Evolutionary conservation across 169 alveolate genomes (phyloP).

Genomic region (Miamiensis avidus): DNA sequence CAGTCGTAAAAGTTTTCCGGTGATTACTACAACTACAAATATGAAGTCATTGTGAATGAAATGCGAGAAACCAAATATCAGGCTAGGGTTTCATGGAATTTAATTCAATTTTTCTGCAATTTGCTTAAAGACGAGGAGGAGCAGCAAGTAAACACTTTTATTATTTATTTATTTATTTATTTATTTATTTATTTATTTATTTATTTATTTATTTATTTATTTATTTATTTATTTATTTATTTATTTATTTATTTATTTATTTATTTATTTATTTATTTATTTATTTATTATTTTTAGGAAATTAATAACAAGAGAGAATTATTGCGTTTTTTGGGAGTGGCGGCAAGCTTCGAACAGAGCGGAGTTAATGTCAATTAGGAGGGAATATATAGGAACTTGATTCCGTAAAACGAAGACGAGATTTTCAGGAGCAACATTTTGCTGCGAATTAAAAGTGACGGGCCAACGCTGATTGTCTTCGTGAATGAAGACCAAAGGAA

Average conservation of each 20-base stretch:
- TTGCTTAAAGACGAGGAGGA: constrained; percentile 17
- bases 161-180: too few species aligned
- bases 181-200: too few species aligned
- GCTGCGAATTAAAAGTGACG: constrained; percentile 20
- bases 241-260: too few species aligned
- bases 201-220: too few species aligned
- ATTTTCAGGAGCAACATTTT: constrained; percentile 18
- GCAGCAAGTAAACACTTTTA: not conserved
- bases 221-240: too few species aligned
- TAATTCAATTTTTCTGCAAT: constrained; percentile 33
- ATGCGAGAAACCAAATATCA: too few species aligned
- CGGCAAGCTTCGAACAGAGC: constrained; percentile 21
- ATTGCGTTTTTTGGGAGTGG: constrained; percentile 25
- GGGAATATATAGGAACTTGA: constrained; percentile 23
- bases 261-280: too few species aligned
- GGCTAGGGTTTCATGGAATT: too few species aligned
- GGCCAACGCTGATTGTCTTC: constrained; percentile 2
- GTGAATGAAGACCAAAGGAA: constrained; percentile 34
- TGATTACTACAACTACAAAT: not conserved
- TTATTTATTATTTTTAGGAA: not conserved
- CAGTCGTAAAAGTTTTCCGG: not conserved
- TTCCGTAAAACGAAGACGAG: constrained; percentile 9
- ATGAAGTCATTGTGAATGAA: too few species aligned
- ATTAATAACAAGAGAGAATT: constrained; percentile 43
- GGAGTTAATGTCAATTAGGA: constrained; percentile 49